A percentile compares a stretch with the other conserved stretches of the same genome.
Conservation (phyloP, 768 basidiomycete species). For the Xerocomus spinulosus region DNA sequence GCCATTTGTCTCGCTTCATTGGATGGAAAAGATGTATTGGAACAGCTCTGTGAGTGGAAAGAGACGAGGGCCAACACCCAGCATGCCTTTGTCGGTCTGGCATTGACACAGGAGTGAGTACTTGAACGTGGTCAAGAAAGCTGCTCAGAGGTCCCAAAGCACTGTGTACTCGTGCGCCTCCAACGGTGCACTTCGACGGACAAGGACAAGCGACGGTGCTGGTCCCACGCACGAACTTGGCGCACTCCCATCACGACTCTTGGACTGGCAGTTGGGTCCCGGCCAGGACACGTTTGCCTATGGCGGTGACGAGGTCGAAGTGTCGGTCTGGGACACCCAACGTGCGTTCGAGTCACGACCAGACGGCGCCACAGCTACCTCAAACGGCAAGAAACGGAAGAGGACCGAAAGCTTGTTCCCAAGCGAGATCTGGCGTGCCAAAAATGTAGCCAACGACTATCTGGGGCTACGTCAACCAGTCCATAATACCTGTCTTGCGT, state of each 20-base stretch:
- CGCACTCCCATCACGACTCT: constrained; percentile 64
- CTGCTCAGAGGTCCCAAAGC: constrained; percentile 19
- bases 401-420: constrained; percentile 57
- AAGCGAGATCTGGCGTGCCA: constrained; percentile 80
- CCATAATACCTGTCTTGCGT: constrained; percentile 65
- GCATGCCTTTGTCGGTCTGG: constrained; percentile 61
- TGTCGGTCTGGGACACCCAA: constrained; percentile 77
- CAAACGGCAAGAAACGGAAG: constrained; percentile 44
- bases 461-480: constrained; percentile 76
- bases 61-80: constrained; percentile 54
- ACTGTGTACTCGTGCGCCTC: constrained; percentile 66
- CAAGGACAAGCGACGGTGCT: constrained; percentile 28
- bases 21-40: constrained; percentile 38
- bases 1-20: constrained; percentile 42
- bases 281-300: constrained; percentile 62
- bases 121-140: neutral
- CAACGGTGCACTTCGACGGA: constrained; percentile 64
- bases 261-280: constrained; percentile 57
- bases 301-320: constrained; percentile 82
- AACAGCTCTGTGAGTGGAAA: constrained; percentile 50
- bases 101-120: constrained; percentile 46
- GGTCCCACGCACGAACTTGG: constrained; percentile 28
- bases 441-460: constrained; percentile 77
- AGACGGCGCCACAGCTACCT: constrained; percentile 13
- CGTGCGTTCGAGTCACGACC: constrained; percentile 38